Conservation (phyloP, 2,329 filamentous ascomycete genomes). For the Lizonia empirigonia region DNA sequence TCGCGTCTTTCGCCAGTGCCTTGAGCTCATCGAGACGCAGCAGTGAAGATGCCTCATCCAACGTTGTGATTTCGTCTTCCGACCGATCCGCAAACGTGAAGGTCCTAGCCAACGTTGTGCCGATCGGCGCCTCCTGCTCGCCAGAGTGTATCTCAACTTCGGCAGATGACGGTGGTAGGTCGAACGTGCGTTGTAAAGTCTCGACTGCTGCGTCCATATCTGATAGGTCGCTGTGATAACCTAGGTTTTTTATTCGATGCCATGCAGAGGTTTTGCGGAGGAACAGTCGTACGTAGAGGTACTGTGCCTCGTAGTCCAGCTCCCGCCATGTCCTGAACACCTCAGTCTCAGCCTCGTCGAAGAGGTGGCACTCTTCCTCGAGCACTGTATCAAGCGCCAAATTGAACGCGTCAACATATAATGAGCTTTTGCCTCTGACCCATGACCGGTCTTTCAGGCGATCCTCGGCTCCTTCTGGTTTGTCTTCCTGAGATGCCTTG, state of each 20-base stretch:
- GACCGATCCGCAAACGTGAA: slow-evolving; percentile 85
- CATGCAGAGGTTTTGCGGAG: slow-evolving; percentile 88
- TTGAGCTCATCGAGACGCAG: slow-evolving; percentile 90
- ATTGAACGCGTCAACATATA: slow-evolving; percentile 98
- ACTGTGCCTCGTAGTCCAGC: slow-evolving; percentile 84
- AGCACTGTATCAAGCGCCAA: slow-evolving; percentile 87
- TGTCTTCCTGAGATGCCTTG: slow-evolving; percentile 60
- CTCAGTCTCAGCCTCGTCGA: slow-evolving; percentile 75
- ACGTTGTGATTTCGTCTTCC: slow-evolving; percentile 70
- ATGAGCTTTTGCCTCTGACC: slow-evolving; percentile 79
- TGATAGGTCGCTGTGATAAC: slow-evolving; percentile 82
- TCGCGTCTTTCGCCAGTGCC: slow-evolving; percentile 79
- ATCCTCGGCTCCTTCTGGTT: slow-evolving; percentile 50
- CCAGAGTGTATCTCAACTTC: slow-evolving; percentile 51
- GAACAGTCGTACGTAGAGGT: slow-evolving; percentile 92
- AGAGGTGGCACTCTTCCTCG: slow-evolving; percentile 85
- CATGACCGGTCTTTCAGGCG: slow-evolving; percentile 66
- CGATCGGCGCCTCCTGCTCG: slow-evolving; percentile 56
- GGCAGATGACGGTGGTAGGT: slow-evolving; percentile 58
- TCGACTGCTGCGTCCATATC: slow-evolving; percentile 71
- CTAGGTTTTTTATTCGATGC: slow-evolving; percentile 80
- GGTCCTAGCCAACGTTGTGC: slow-evolving; percentile 56
- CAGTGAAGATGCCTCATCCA: slow-evolving; percentile 83
- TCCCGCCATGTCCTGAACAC: slow-evolving; percentile 78
- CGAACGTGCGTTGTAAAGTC: slow-evolving; percentile 64